These are phyloP conservation scores for Ilex asprella DNA, from an alignment of 257 asterid genomes.

Conservation along the genomic window DNA sequence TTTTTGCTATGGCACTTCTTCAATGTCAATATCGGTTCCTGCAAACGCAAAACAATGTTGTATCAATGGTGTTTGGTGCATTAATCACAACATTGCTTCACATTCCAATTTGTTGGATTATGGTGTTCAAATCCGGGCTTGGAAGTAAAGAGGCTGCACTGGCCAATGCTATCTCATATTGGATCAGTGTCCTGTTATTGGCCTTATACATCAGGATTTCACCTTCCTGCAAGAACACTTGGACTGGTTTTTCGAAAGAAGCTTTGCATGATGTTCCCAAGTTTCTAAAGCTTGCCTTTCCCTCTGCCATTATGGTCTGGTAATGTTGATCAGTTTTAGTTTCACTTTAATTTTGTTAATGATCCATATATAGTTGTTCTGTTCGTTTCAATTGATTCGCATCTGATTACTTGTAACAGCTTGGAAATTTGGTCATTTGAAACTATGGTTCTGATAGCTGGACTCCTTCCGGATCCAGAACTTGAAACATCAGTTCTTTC, in stretches of 20 bases:
- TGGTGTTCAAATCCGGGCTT: constrained; percentile 21
- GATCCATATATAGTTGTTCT: not conserved
- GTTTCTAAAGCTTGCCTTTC: constrained; percentile 10
- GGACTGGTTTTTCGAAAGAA: constrained; percentile 12
- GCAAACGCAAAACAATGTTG: constrained; percentile 38
- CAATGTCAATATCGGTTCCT: constrained; percentile 26
- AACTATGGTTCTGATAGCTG: constrained; percentile 8
- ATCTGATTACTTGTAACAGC: constrained; percentile 3
- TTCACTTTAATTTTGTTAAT: not conserved
- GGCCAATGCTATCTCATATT: constrained; percentile 21
- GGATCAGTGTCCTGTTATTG: constrained; percentile 24
- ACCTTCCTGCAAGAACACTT: constrained; percentile 10
- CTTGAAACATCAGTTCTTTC: constrained; percentile 15
- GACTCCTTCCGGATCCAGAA: constrained; percentile 12
- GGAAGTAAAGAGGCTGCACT: constrained; percentile 33
- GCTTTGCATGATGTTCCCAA: constrained; percentile 7
- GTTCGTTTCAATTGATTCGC: not conserved
- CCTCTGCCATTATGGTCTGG: constrained; percentile 23
- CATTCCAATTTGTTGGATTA: constrained; percentile 28
- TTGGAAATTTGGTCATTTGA: constrained; percentile 20
- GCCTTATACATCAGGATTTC: constrained; percentile 12
- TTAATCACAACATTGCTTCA: constrained; percentile 20
- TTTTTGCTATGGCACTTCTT: constrained; percentile 17
- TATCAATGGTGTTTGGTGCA: constrained; percentile 23
- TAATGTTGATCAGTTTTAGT: not conserved